Conservation (phyloP, 805 yeast genomes). For the Candida maris region DNA sequence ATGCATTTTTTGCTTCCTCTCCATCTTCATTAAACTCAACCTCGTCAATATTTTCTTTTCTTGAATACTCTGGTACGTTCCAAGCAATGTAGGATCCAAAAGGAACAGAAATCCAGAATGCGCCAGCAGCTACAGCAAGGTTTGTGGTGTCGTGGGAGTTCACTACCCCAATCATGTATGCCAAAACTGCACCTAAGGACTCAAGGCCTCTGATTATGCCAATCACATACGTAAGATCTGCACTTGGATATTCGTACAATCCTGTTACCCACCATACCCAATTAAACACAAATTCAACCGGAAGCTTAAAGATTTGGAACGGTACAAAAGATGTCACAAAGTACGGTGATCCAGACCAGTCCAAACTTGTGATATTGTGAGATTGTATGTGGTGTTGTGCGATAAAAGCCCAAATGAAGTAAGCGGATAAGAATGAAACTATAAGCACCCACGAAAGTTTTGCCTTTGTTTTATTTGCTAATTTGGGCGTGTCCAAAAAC, state of each 20-base stretch:
- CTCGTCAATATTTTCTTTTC: neutral
- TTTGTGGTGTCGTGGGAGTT: slow-evolving; percentile 23
- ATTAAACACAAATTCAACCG: slow-evolving; percentile 21
- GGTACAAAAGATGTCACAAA: slow-evolving; percentile 21
- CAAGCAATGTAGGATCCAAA: neutral
- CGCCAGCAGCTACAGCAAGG: slow-evolving; percentile 24
- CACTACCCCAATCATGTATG: slow-evolving; percentile 22
- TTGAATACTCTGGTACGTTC: neutral
- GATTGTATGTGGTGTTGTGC: slow-evolving; percentile 8
- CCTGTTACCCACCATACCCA: slow-evolving; percentile 28
- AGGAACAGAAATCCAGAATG: slow-evolving; percentile 14
- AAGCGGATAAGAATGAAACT: slow-evolving; percentile 9
- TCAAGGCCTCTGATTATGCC: slow-evolving; percentile 25
- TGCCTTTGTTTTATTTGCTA: slow-evolving; percentile 13
- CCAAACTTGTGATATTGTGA: slow-evolving; percentile 11
- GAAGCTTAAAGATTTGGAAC: slow-evolving; percentile 21
- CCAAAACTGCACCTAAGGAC: slow-evolving; percentile 21
- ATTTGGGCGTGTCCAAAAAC: slow-evolving; percentile 14
- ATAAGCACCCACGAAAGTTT: slow-evolving; percentile 18
- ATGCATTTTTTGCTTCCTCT: neutral
- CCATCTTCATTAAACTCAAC: neutral
- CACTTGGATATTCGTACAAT: slow-evolving; percentile 15
- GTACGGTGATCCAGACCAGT: slow-evolving; percentile 18
- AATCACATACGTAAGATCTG: slow-evolving; percentile 20
- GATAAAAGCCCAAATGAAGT: slow-evolving; percentile 21